Percentiles rank a stretch among this genome's conserved stretches.
phyloP scores from a whole-genome alignment of 1,284 basidiomycete genomes.

The Ustilago bromivora region DNA sequence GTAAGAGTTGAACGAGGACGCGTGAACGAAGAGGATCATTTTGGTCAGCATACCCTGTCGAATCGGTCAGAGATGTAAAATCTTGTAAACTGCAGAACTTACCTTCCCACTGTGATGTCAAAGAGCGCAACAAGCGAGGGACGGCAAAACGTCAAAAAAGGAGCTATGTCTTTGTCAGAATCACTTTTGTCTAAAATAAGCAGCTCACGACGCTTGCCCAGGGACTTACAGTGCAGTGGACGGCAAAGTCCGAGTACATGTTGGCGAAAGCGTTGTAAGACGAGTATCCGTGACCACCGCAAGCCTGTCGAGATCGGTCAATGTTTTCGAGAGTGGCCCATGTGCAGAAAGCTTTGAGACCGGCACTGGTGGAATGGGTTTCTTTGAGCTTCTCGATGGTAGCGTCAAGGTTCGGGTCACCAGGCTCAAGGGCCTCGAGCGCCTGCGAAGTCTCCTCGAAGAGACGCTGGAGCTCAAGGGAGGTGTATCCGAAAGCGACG shows the following conservation, averaged over 20 bases:
- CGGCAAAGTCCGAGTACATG: constrained; percentile 73
- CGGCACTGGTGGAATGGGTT: constrained; percentile 75
- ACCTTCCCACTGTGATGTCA: constrained; percentile 16
- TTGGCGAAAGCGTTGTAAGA: constrained; percentile 74
- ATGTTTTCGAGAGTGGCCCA: constrained; percentile 75
- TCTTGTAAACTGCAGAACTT: neutral
- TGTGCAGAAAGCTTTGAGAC: constrained; percentile 76
- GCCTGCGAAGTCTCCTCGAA: constrained; percentile 72
- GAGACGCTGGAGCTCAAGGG: constrained; percentile 70
- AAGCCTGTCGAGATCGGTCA: constrained; percentile 74
- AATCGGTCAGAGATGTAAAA: neutral
- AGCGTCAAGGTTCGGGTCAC: constrained; percentile 66
- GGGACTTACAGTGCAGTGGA: constrained; percentile 67
- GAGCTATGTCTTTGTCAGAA: neutral
- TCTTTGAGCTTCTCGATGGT: constrained; percentile 74
- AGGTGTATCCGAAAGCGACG: constrained; percentile 74
- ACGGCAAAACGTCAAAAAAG: neutral
- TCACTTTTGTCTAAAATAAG: too few species aligned
- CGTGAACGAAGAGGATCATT: neutral
- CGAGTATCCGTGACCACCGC: constrained; percentile 75
- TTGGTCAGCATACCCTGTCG: neutral
- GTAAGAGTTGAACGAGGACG: neutral
- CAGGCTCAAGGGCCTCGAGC: constrained; percentile 73
- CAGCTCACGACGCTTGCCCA: neutral
- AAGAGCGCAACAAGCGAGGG: neutral